These are phyloP conservation scores for Leccinum olivaceopallidum DNA, from an alignment of 768 basidiomycete species.

Conservation along the genomic window DNA sequence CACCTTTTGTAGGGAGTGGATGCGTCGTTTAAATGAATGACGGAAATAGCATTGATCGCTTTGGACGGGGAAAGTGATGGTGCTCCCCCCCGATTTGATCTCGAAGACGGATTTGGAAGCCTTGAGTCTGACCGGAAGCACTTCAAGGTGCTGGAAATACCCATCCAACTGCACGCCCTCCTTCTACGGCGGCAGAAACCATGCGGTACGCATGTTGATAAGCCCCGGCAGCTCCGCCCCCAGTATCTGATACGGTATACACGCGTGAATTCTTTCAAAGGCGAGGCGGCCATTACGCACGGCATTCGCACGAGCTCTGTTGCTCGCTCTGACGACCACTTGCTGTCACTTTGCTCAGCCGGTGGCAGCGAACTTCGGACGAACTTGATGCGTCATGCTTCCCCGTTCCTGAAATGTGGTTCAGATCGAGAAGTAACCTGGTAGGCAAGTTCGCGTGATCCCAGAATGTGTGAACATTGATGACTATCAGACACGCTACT, in stretches of 20 bases:
- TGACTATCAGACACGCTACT: not conserved
- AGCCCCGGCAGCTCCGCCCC: not conserved
- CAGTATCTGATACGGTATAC: not conserved
- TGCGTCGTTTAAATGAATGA: not conserved
- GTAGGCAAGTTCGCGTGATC: not conserved
- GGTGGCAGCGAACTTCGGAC: not conserved
- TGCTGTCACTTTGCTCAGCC: not conserved
- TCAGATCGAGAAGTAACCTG: not conserved
- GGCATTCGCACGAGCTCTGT: not conserved
- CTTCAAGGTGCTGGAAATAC: not conserved
- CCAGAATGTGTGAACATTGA: not conserved
- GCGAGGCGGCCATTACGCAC: not conserved
- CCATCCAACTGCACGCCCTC: not conserved
- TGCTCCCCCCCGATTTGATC: not conserved
- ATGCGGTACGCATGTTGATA: not conserved
- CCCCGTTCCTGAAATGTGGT: not conserved
- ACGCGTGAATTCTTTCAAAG: not conserved
- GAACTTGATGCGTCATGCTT: not conserved
- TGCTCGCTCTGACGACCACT: not conserved
- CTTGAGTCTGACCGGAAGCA: not conserved
- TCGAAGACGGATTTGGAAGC: conserved; percentile 1
- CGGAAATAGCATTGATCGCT: not conserved
- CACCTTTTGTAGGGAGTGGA: conserved; percentile 17
- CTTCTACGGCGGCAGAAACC: not conserved
- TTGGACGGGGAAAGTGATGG: not conserved